Evolutionary conservation across 352 stramenopile genomes (phyloP), one percentile per base, ranked within the genome.

Genomic region (Phytophthora quininea): DNA sequence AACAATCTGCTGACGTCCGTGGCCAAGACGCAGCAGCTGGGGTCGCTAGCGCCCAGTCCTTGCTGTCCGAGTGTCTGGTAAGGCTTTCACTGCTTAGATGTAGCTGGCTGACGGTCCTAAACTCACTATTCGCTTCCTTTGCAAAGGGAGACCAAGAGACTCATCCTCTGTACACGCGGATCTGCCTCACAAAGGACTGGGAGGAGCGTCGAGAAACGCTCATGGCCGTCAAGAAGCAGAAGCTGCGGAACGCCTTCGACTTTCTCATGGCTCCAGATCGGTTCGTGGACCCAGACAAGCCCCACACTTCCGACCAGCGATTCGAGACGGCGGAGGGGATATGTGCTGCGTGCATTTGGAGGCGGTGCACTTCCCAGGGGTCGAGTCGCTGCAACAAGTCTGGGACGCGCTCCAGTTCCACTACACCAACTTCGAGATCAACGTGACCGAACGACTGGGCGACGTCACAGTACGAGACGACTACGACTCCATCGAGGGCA

Each of bases 391-490:
- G 2, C 43, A 71, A 27, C 66, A 75, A 37, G 71, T 82, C 10
- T 80, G 62, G 51, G 61, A 80, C 4, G 74, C 68, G 4, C 54
- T 82, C 27, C 52, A 74, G 29, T 77, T 73, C 50, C 71, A 74
- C 54, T 56, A 77, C 54, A 64, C 52, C 24, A 79, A 79, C 58
- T 76, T 80, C 6, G 74, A 82, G 59, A 82, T 82, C n/a, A 68
- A 60, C 15, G 78, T 82, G 14, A 78, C 74, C 2, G 71, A 80
- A 48, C 54, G 57, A 30, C 54, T 79, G 30, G 77, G 77, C 1
- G 63, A 80, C 24, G 58, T 71, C 30, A 75, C 73, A 2, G 45
- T 80, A 38, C 48, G 75, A 19, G 75, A 83, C 11, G 72, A 76
- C 53, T 73, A 79, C 37, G 71, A 80, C 47, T 58, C 37, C 10